Conservation (phyloP, 257 asterid species). For the Henckelia pumila region DNA sequence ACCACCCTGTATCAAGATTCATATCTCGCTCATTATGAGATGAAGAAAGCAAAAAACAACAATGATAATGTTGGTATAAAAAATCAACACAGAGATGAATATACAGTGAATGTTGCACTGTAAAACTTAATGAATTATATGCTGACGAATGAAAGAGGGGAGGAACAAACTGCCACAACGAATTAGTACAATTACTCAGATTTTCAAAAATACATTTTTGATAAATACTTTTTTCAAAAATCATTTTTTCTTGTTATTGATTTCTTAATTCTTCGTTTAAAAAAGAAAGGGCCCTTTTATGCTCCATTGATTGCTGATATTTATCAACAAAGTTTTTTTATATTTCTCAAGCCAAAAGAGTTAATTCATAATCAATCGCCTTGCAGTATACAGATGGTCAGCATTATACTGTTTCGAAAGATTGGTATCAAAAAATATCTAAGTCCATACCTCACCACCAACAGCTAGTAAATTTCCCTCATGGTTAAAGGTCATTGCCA, state of each 20-base stretch:
- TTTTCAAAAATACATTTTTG: too few species aligned
- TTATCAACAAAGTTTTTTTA: background rate
- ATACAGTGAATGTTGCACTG: background rate
- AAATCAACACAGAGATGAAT: background rate
- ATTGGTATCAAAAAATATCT: slow-evolving; percentile 5
- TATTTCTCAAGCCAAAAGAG: slow-evolving; percentile 19
- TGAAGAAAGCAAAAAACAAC: too few species aligned
- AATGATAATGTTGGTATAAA: too few species aligned
- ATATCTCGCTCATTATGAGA: slow-evolving; percentile 3
- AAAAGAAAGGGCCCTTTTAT: background rate
- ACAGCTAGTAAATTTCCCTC: slow-evolving; percentile 85
- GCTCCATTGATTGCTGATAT: background rate
- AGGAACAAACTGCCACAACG: too few species aligned
- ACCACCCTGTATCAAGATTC: background rate
- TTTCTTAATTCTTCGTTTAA: background rate
- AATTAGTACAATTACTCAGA: too few species aligned
- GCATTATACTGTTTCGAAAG: background rate
- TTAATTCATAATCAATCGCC: background rate
- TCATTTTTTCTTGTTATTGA: too few species aligned
- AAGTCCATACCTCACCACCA: slow-evolving; percentile 84
- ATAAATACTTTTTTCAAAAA: too few species aligned
- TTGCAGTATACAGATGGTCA: slow-evolving; percentile 6
- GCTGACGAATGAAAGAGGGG: too few species aligned
- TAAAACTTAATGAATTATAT: too few species aligned
- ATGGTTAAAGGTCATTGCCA: slow-evolving; percentile 64